A percentile compares a stretch with the other conserved stretches of the same genome.
phyloP scores from a whole-genome alignment of 208 protist species.

The Porcisia deanei region DNA sequence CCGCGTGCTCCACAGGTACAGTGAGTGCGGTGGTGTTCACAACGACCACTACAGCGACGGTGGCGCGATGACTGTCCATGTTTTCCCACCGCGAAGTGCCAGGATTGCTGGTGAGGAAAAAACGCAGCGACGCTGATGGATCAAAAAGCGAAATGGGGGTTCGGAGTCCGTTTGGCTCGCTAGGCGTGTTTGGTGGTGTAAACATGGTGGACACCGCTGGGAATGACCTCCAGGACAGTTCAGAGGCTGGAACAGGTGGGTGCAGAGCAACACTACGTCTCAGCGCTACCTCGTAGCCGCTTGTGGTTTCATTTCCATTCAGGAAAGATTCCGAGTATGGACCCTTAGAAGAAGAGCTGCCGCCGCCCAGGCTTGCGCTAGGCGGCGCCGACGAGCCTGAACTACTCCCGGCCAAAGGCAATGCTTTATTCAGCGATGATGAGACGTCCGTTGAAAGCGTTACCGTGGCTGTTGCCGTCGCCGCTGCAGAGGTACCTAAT shows the following conservation, averaged over 20 bases:
- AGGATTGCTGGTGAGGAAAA: slow-evolving; percentile 47
- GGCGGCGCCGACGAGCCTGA: slow-evolving; percentile 4
- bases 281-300: slow-evolving; percentile 34
- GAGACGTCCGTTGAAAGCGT: not conserved
- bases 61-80: slow-evolving; percentile 63
- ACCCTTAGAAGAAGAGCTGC: slow-evolving; percentile 10
- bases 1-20: slow-evolving; percentile 28
- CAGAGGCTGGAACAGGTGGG: slow-evolving; percentile 8
- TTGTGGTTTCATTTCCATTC: slow-evolving; percentile 23
- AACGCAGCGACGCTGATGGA: slow-evolving; percentile 27
- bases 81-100: slow-evolving; percentile 76
- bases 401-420: slow-evolving; percentile 7
- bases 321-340: slow-evolving; percentile 15
- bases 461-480: not conserved
- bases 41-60: slow-evolving; percentile 66
- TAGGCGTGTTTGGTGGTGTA: slow-evolving; percentile 10
- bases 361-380: slow-evolving; percentile 4
- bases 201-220: not conserved
- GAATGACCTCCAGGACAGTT: slow-evolving; percentile 27
- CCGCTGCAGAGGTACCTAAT: not conserved
- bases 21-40: slow-evolving; percentile 44
- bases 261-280: slow-evolving; percentile 26
- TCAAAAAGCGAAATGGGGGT: not conserved
- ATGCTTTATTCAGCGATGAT: not conserved
- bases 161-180: not conserved